Conservation (phyloP, 331 rosid genomes). For the Ulmus americana region DNA sequence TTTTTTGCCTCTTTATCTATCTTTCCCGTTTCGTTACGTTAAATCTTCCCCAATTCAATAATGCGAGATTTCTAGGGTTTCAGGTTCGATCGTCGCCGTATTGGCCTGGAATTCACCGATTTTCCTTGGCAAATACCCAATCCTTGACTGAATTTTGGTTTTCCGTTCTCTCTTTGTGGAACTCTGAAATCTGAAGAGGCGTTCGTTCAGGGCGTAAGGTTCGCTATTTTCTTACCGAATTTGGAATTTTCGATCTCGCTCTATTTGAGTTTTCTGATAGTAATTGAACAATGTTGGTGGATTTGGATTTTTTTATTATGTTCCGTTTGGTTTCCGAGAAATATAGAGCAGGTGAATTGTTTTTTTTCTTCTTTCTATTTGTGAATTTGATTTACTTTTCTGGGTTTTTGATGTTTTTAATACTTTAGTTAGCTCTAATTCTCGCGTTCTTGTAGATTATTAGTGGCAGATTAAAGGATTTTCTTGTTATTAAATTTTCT, state of each 20-base stretch:
- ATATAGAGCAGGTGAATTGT: neutral
- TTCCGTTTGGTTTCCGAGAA: neutral
- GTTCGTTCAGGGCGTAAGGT: conserved; percentile 29
- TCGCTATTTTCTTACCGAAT: conserved; percentile 4
- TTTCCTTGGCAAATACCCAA: neutral
- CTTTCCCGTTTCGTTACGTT: neutral
- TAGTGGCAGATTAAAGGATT: neutral
- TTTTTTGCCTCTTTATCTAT: neutral
- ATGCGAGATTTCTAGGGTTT: conserved; percentile 49
- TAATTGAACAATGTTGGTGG: neutral
- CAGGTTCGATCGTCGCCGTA: conserved; percentile 26
- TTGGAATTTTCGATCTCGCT: neutral
- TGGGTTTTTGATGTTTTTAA: conserved; percentile 9
- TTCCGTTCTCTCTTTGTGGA: conserved; percentile 2
- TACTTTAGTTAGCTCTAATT: neutral
- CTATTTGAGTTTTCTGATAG: neutral
- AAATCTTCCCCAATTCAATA: conserved; percentile 13
- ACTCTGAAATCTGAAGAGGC: conserved; percentile 22
- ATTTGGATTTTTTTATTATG: neutral
- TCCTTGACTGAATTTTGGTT: neutral
- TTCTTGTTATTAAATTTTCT: neutral
- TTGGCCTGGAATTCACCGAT: conserved; percentile 7
- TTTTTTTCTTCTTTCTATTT: neutral
- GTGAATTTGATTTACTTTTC: neutral
- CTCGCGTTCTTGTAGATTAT: neutral